phyloP scores from a whole-genome alignment of 139 green algal species.

The Chlamydomonas eustigma region DNA sequence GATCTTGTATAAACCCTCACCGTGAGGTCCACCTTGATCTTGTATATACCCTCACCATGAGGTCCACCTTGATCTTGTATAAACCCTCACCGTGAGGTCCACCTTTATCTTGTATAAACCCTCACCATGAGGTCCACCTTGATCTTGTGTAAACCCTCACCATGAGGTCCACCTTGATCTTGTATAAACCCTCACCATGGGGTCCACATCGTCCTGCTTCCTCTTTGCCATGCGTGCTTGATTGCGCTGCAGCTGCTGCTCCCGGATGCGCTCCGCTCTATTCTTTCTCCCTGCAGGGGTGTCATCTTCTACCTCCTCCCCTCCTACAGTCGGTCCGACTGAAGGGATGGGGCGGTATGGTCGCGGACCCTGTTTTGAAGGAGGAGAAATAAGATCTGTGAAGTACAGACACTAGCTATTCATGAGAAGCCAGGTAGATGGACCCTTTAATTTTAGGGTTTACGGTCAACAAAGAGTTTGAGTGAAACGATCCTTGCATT shows the following conservation, averaged over 20 bases:
- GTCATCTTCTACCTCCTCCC: not conserved
- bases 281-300: not conserved
- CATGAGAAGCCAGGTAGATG: not conserved
- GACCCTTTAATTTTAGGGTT: no score
- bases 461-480: not conserved
- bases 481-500: not conserved
- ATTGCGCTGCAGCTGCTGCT: constrained; percentile 31
- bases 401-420: not conserved
- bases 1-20: not conserved
- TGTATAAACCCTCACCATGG: not conserved
- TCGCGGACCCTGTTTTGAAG: not conserved
- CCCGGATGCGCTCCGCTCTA: constrained; percentile 25
- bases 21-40: not conserved
- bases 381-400: not conserved
- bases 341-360: not conserved
- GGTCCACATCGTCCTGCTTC: not conserved
- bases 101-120: not conserved
- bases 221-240: not conserved
- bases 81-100: not conserved
- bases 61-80: not conserved
- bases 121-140: not conserved
- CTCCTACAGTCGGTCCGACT: not conserved
- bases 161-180: no score
- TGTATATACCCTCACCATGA: not conserved
- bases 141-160: no score